phyloP scores from a whole-genome alignment of 805 yeast genomes.

The Cephaloascus albidus region DNA sequence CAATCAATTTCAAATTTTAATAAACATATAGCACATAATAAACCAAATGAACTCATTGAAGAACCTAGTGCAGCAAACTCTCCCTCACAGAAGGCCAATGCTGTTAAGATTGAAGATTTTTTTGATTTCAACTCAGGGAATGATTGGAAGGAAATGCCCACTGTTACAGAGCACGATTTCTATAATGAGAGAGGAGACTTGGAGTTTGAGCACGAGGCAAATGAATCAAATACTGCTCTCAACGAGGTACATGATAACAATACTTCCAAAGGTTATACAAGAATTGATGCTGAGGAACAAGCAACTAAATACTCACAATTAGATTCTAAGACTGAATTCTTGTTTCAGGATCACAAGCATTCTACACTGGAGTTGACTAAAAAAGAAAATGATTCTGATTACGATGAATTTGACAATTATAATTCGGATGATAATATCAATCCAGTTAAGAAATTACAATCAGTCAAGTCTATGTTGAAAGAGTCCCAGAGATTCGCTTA shows the following conservation, averaged over 20 bases:
- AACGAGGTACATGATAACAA: slow-evolving; percentile 1
- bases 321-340: slow-evolving; percentile 42
- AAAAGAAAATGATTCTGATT: slow-evolving; percentile 14
- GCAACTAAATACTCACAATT: slow-evolving; percentile 55
- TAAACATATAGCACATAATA: neutral
- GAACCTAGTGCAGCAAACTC: neutral
- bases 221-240: neutral
- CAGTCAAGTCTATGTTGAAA: slow-evolving; percentile 72
- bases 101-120: slow-evolving; percentile 1
- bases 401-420: neutral
- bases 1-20: neutral
- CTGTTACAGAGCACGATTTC: slow-evolving; percentile 66
- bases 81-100: neutral
- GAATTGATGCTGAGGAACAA: slow-evolving; percentile 81
- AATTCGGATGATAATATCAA: slow-evolving; percentile 26
- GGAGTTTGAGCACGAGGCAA: slow-evolving; percentile 25
- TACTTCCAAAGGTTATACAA: slow-evolving; percentile 65
- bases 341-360: slow-evolving; percentile 22
- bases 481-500: slow-evolving; percentile 89
- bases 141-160: slow-evolving; percentile 84
- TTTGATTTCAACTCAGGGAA: slow-evolving; percentile 21
- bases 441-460: slow-evolving; percentile 59
- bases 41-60: neutral
- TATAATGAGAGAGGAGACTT: slow-evolving; percentile 75
- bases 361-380: slow-evolving; percentile 1